These are phyloP conservation scores for Sphagnum fallax DNA, from an alignment of 228 moss, liverwort and hornwort genomes.

Conservation along the genomic window DNA sequence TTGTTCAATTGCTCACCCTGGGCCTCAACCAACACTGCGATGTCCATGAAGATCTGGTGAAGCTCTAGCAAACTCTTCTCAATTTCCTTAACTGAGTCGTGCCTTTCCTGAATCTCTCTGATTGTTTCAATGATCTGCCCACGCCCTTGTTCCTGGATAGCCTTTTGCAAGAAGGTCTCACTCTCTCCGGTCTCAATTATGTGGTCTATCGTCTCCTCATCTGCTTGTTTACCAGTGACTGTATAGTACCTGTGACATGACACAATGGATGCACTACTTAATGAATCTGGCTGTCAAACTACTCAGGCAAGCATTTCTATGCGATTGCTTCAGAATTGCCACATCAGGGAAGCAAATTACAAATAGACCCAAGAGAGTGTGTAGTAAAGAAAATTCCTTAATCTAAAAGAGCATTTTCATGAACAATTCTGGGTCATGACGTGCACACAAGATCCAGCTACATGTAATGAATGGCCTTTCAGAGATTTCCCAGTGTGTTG, in stretches of 20 bases:
- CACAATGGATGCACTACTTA: too few relatives aligned
- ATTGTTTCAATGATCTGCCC: constrained; percentile 61
- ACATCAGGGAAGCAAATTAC: too few relatives aligned
- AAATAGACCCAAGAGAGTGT: too few relatives aligned
- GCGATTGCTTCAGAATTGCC: too few relatives aligned
- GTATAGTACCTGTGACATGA: constrained; percentile 34
- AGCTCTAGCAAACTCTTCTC: constrained; percentile 52
- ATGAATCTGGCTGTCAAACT: too few relatives aligned
- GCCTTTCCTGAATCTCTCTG: constrained; percentile 54
- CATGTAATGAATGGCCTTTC: too few relatives aligned
- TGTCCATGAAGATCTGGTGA: constrained; percentile 56
- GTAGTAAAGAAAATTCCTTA: too few relatives aligned
- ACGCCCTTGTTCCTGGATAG: constrained; percentile 57
- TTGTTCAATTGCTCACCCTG: constrained; percentile 55
- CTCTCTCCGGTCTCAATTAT: constrained; percentile 56
- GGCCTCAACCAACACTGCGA: constrained; percentile 53
- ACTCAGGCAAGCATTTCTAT: too few relatives aligned
- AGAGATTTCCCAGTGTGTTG: too few relatives aligned
- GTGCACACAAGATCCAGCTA: too few relatives aligned
- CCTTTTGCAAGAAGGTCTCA: constrained; percentile 46
- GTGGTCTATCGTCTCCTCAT: constrained; percentile 46
- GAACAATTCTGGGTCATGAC: too few relatives aligned
- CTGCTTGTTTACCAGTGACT: constrained; percentile 43
- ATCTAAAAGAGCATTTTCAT: too few relatives aligned
- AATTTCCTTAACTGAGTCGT: constrained; percentile 55